Evolutionary conservation across 2,329 filamentous ascomycete species (phyloP).

Genomic region (Alternaria infectoria): DNA sequence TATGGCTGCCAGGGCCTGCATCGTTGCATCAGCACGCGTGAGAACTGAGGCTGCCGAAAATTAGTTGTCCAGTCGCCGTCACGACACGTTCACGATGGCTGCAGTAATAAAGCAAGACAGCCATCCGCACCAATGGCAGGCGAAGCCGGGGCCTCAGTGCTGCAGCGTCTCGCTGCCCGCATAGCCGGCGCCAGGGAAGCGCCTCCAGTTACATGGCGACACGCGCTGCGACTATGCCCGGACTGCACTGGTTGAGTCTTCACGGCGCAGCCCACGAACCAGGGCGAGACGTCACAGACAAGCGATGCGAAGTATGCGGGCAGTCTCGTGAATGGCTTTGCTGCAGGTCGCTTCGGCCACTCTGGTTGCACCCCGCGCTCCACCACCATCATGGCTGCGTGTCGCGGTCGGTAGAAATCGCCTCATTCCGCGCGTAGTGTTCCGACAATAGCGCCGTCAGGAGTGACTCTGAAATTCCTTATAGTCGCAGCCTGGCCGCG

Average conservation of each 20-base stretch:
- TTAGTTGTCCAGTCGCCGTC: slow-evolving; percentile 33
- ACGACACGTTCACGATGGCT: slow-evolving; percentile 40
- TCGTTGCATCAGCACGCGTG: slow-evolving; percentile 34
- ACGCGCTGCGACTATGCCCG: slow-evolving; percentile 30
- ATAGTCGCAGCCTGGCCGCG: slow-evolving; percentile 9
- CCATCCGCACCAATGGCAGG: slow-evolving; percentile 10
- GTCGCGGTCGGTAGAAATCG: slow-evolving; percentile 20
- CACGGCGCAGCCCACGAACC: slow-evolving; percentile 32
- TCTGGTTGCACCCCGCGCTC: slow-evolving; percentile 18
- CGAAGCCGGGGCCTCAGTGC: background rate
- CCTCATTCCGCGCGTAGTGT: slow-evolving; percentile 32
- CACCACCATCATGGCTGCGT: slow-evolving; percentile 29
- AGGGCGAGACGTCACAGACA: slow-evolving; percentile 38
- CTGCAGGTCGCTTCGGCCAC: slow-evolving; percentile 20
- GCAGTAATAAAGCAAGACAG: slow-evolving; percentile 22
- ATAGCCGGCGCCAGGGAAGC: slow-evolving; percentile 32
- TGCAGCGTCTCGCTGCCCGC: slow-evolving; percentile 45
- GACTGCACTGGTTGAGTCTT: slow-evolving; percentile 27
- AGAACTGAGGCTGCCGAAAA: slow-evolving; percentile 19
- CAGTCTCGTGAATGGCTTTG: slow-evolving; percentile 34
- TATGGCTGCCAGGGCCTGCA: slow-evolving; percentile 24
- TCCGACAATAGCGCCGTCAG: slow-evolving; percentile 8
- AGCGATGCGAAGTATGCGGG: slow-evolving; percentile 32
- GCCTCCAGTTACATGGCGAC: slow-evolving; percentile 40
- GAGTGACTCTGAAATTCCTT: slow-evolving; percentile 3